Evolutionary conservation across 371 early-diverging fungal species (phyloP).

Genomic region (Nosema bombycis): DNA sequence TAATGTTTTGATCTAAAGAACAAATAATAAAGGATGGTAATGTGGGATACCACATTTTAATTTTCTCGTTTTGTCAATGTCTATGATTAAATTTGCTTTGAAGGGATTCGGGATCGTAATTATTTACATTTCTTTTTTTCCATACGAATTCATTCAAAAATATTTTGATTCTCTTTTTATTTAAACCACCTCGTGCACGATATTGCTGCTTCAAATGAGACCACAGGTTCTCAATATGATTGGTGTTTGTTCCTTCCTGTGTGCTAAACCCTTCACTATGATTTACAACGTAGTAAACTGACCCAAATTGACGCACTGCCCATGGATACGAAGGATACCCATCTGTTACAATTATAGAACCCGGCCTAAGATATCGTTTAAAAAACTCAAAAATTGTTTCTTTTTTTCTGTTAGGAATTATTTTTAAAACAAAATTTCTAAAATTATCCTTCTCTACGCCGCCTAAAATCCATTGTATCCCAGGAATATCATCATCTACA

Average conservation of each 20-base stretch:
- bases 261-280: slow-evolving; percentile 1
- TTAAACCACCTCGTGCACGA: not conserved
- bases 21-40: too few species aligned
- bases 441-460: not conserved
- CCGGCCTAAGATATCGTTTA: not conserved
- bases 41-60: too few species aligned
- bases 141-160: slow-evolving; percentile 13
- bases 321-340: slow-evolving; percentile 10
- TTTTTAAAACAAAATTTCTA: slow-evolving; percentile 8
- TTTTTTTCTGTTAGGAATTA: slow-evolving; percentile 11
- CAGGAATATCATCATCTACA: not conserved
- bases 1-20: too few species aligned
- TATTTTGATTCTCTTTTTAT: slow-evolving; percentile 10
- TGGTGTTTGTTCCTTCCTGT: not conserved
- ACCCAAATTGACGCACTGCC: not conserved
- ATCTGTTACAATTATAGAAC: slow-evolving; percentile 2
- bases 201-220: slow-evolving; percentile 9
- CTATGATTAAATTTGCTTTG: too few species aligned
- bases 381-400: not conserved
- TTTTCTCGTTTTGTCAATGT: too few species aligned
- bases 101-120: not conserved
- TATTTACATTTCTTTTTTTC: not conserved
- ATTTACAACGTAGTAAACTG: slow-evolving; percentile 1
- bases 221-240: slow-evolving; percentile 18
- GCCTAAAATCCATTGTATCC: slow-evolving; percentile 1